Conservation (phyloP, 78 protist genomes). For the Dictyostelium brefeldianum region DNA sequence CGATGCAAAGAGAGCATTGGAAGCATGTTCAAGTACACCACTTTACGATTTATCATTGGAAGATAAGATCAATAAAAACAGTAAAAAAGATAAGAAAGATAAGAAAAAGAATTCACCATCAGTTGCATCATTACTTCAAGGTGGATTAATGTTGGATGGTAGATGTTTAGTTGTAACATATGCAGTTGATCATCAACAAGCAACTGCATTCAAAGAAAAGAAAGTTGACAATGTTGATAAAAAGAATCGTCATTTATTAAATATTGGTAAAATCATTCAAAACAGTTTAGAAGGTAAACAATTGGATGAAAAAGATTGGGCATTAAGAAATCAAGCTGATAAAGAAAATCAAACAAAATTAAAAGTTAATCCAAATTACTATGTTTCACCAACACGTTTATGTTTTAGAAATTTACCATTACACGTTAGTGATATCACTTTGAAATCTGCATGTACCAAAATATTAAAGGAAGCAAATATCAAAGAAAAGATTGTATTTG, state of each 20-base stretch:
- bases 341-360: slow-evolving; percentile 42
- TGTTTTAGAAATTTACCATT: slow-evolving; percentile 66
- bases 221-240: slow-evolving; percentile 48
- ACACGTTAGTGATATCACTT: neutral
- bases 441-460: neutral
- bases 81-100: slow-evolving; percentile 16
- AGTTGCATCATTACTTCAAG: slow-evolving; percentile 49
- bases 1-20: slow-evolving; percentile 20
- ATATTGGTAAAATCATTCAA: slow-evolving; percentile 49
- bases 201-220: slow-evolving; percentile 33
- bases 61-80: neutral
- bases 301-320: slow-evolving; percentile 71
- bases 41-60: slow-evolving; percentile 47
- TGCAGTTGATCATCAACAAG: slow-evolving; percentile 73
- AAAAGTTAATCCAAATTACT: slow-evolving; percentile 72
- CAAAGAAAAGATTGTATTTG: neutral
- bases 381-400: slow-evolving; percentile 62
- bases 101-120: slow-evolving; percentile 22
- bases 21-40: slow-evolving; percentile 12
- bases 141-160: slow-evolving; percentile 67
- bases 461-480: neutral
- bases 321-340: slow-evolving; percentile 53
- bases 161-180: slow-evolving; percentile 25
- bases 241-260: slow-evolving; percentile 20
- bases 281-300: slow-evolving; percentile 30